Base-by-base conservation (phyloP, 2,329 filamentous ascomycete species). In the Myriosclerotinia duriaeana region DNA sequence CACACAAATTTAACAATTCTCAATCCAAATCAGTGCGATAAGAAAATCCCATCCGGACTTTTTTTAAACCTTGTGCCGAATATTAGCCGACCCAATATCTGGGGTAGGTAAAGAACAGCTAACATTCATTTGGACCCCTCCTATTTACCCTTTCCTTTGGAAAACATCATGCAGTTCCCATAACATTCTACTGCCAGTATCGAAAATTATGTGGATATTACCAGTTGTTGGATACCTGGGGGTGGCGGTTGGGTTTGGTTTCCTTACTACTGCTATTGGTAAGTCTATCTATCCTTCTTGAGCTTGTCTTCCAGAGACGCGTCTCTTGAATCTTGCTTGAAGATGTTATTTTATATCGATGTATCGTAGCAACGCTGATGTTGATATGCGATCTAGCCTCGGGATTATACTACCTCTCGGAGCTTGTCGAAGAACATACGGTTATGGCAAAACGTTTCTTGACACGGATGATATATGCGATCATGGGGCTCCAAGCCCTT, bases 341-440 rank as follows among this genome's bases (percentile, higher is more conserved):
- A n/a, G 30, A 50, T 50, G 7, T 8, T 38, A 17, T 50, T 4
- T 38, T 38, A 5, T 14, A 14, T 26, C 2, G 3, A 6, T 15
- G 20, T 9, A 26, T 6, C 1, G 8, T 26, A 2, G 2, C 26
- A 26, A 15, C 40, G 5, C 26, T 55, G 30, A 50, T 6, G 9
- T 9, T 20, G 52, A 64, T 53, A 58, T 38, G 67, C 40, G 61
- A 11, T 68, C 58, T 74, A 92, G 95, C 95, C 50, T 97, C 93
- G n/a, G 95, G 95, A 48, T 87, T 99, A 36, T 99, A 99, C 81
- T 99, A 99, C 78, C 89, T 99, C 64, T 97, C 94, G 34, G 95
- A 99, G 78, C 88, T 98, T 17, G 95, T 99, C 69, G 95, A 99
- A 80, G 95, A 99, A 78, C 94, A 99, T 77, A 97, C 94, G 5